A percentile compares a stretch with the other conserved stretches of the same genome.
phyloP scores from a whole-genome alignment of 352 stramenopile genomes.

The Phytophthora cactorum region DNA sequence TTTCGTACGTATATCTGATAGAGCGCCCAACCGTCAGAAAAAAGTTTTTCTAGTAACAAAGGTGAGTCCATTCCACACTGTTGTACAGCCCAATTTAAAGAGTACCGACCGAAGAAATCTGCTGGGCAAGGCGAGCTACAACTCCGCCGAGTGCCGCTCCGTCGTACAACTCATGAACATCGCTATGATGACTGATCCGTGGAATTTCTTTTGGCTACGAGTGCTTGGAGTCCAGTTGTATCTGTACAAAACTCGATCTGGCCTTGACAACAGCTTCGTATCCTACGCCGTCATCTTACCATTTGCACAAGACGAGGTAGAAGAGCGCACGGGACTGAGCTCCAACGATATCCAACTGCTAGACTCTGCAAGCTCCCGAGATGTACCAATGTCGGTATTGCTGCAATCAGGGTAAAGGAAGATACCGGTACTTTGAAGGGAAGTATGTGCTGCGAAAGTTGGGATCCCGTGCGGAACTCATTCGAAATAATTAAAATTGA shows the following conservation, averaged over 20 bases:
- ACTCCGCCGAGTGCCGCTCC: slow-evolving; percentile 30
- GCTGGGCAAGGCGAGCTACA: background rate
- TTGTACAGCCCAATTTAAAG: background rate
- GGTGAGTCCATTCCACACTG: background rate
- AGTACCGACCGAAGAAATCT: background rate
- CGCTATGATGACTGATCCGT: slow-evolving; percentile 56
- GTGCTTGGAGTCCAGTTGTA: slow-evolving; percentile 39
- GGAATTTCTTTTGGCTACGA: slow-evolving; percentile 36
- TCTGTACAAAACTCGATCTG: slow-evolving; percentile 33
- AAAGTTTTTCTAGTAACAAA: background rate
- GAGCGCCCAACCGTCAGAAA: no score
- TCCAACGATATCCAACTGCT: slow-evolving; percentile 25
- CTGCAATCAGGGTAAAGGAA: slow-evolving; percentile 19
- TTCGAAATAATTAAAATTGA: no score
- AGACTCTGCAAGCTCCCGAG: slow-evolving; percentile 19
- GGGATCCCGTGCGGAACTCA: no score
- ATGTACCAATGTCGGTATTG: slow-evolving; percentile 18
- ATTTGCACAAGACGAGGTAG: slow-evolving; percentile 33
- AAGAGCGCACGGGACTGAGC: slow-evolving; percentile 25
- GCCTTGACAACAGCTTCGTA: background rate
- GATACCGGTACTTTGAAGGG: no score
- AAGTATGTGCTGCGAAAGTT: no score
- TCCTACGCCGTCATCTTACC: slow-evolving; percentile 36
- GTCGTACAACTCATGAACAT: slow-evolving; percentile 49
- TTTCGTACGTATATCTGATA: background rate